Base-by-base conservation (phyloP, 208 protist genomes). In the Trypanosomatidae sp. region DNA sequence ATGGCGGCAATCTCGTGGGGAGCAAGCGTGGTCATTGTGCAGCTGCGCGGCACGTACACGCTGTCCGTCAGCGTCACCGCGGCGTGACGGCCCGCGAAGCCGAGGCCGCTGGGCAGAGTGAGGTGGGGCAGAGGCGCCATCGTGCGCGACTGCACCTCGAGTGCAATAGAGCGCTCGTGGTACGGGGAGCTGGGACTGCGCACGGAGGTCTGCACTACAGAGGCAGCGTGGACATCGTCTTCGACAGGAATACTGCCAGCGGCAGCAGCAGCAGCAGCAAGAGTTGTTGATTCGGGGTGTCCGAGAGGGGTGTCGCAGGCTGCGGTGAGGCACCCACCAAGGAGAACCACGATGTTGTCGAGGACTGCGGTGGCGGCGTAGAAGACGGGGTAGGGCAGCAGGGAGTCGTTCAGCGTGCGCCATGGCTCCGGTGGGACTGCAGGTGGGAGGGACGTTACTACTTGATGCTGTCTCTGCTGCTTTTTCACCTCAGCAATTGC, bases 1-100 rank as follows among this genome's bases (percentile, higher is more conserved):
- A 80, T 47, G 15, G 17, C 28, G 12, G 44, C 50, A 9, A 80
- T 59, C 0, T 71, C 70, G 15, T 36, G 17, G 3, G 76, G 64
- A 8, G 76, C 71, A 5, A 47, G 66, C 9, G 76, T 76, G 19
- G 53, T 76, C 65, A 76, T 75, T 36, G 76, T 80, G 66, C 76
- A 80, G 76, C 76, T 80, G 30, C 76, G 76, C 43, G 66, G 39
- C 17, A 80, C 76, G 76, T 80, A 80, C 28, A 80, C 66, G 33
- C 47, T 80, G 60, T 80, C 76, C 3, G 76, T 80, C 28, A 80
- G 56, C 56, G 76, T 80, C 30, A 80, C 76, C 10, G 76, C 76
- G 5, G 76, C 76, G 66, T 80, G 59, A 12, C 76, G 76, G 39
- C 76, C 76, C 13, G 76, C 76, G 9, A 80, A 80, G 50, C 76